A percentile compares a stretch with the other conserved stretches of the same genome.
These are phyloP conservation scores for Globisporangium paddicum DNA, from an alignment of 352 stramenopile species.

Conservation along the genomic window DNA sequence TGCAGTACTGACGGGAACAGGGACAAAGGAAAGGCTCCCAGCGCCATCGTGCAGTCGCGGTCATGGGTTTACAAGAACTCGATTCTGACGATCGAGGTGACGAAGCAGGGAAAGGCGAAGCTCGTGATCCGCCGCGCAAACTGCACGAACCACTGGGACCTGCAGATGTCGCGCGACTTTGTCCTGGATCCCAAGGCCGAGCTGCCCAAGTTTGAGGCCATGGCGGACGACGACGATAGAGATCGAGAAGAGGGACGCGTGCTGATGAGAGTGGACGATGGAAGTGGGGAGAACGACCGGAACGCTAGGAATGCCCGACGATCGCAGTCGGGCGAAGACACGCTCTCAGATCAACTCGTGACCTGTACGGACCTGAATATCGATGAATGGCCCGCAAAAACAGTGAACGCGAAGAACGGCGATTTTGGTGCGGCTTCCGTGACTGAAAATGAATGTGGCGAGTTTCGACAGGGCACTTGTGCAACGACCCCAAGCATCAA, in stretches of 20 bases:
- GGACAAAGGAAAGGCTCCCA: conserved; percentile 2
- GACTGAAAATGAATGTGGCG: background rate
- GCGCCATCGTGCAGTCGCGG: conserved; percentile 13
- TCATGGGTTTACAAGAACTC: conserved; percentile 54
- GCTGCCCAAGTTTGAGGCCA: background rate
- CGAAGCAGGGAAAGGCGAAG: conserved; percentile 17
- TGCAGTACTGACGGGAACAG: conserved; percentile 8
- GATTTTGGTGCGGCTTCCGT: background rate
- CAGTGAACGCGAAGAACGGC: background rate
- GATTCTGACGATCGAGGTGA: conserved; percentile 48
- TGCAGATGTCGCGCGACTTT: conserved; percentile 22
- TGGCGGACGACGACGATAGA: background rate
- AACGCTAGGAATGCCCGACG: background rate
- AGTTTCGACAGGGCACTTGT: background rate
- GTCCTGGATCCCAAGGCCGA: conserved; percentile 10
- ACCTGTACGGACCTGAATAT: background rate
- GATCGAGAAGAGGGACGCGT: background rate
- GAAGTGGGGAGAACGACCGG: background rate
- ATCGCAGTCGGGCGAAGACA: conserved; percentile 1
- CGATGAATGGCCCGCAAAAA: background rate
- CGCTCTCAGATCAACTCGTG: background rate
- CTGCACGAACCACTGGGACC: conserved; percentile 42
- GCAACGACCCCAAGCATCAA: background rate
- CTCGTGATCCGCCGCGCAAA: conserved; percentile 51
- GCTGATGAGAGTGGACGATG: background rate